These are phyloP conservation scores for Hypoxylon sp. DNA, from an alignment of 2,329 filamentous ascomycete genomes.

Conservation along the genomic window DNA sequence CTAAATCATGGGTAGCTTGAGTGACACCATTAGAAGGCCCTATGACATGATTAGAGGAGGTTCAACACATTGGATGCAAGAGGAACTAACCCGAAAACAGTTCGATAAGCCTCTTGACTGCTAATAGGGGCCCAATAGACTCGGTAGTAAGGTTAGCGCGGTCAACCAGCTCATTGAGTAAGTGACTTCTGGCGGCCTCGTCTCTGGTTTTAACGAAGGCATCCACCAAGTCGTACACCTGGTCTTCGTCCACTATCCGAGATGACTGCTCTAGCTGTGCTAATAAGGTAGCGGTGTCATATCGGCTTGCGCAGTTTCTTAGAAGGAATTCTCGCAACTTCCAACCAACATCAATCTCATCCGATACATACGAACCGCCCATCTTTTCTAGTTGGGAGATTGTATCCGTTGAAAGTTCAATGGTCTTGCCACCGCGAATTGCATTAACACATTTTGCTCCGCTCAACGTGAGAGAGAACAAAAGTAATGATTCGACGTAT, in stretches of 20 bases:
- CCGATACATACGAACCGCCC: constrained; percentile 38
- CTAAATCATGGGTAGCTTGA: constrained; percentile 43
- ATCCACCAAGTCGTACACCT: constrained; percentile 46
- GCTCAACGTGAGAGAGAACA: constrained; percentile 41
- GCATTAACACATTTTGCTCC: constrained; percentile 43
- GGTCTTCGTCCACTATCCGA: constrained; percentile 38
- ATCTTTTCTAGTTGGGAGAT: constrained; percentile 40
- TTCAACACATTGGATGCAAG: not conserved
- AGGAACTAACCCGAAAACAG: constrained; percentile 40
- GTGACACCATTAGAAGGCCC: constrained; percentile 21
- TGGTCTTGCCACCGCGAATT: constrained; percentile 20
- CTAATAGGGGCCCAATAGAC: constrained; percentile 43
- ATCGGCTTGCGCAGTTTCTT: constrained; percentile 41
- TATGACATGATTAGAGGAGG: constrained; percentile 37
- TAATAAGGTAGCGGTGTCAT: constrained; percentile 35
- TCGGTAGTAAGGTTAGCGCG: constrained; percentile 38
- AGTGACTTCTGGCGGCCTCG: constrained; percentile 30
- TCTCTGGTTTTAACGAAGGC: constrained; percentile 43
- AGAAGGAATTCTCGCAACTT: constrained; percentile 48
- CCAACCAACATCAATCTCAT: constrained; percentile 44
- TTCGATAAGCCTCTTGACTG: constrained; percentile 44
- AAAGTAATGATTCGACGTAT: constrained; percentile 34
- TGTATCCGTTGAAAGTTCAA: constrained; percentile 42
- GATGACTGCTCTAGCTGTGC: constrained; percentile 41
- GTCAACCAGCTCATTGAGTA: constrained; percentile 42